A percentile compares a stretch with the other conserved stretches of the same genome.
phyloP scores from a whole-genome alignment of 257 asterid species.

The Solanum habrochaites region DNA sequence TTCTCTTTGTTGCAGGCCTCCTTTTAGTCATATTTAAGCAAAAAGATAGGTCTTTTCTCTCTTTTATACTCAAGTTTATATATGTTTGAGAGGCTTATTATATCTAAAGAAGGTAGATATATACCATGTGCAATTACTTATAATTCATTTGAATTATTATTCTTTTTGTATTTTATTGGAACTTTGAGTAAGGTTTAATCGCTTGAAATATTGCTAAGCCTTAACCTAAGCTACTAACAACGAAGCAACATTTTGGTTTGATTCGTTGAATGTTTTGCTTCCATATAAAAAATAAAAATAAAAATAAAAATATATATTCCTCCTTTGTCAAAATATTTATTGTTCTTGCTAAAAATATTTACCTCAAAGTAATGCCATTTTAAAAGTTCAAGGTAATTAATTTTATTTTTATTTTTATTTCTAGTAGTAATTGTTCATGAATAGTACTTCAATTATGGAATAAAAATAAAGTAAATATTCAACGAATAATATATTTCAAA shows the following conservation, averaged over 20 bases:
- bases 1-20: background rate
- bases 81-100: constrained; percentile 21
- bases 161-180: background rate
- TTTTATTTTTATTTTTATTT: background rate
- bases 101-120: constrained; percentile 1
- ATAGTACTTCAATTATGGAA: background rate
- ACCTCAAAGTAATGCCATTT: background rate
- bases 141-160: background rate
- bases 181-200: background rate
- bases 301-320: background rate
- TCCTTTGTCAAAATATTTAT: background rate
- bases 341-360: background rate
- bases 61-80: constrained; percentile 32
- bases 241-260: background rate
- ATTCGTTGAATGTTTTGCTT: background rate
- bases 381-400: background rate
- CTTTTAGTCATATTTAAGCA: constrained; percentile 41
- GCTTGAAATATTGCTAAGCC: background rate
- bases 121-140: constrained; percentile 34
- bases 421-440: background rate
- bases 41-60: constrained; percentile 5
- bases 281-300: background rate
- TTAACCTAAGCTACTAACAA: background rate
- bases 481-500: background rate
- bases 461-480: background rate